Percentiles rank a stretch among this genome's conserved stretches.
Conservation (phyloP, 202 grass and related monocot genomes). For the Eragrostis tef region DNA sequence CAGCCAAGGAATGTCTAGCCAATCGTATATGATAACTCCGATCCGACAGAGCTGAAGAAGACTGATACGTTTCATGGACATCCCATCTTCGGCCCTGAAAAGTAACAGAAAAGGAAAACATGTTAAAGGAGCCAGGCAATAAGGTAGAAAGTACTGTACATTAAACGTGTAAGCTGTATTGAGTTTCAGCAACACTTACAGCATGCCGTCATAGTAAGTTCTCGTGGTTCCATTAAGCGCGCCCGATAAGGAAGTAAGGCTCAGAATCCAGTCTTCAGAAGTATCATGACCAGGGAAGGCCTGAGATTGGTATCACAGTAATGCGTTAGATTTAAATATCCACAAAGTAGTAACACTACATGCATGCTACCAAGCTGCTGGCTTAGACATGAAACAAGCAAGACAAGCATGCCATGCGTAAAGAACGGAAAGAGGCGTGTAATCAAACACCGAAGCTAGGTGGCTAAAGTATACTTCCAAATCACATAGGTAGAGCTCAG, state of each 20-base stretch:
- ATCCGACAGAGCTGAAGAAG: conserved; percentile 93
- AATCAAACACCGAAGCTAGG: conserved; percentile 36
- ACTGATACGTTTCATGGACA: conserved; percentile 74
- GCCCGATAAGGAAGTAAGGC: conserved; percentile 92
- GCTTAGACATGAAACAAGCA: conserved; percentile 45
- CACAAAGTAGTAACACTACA: background rate
- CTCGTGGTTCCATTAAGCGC: conserved; percentile 96
- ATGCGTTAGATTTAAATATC: conserved; percentile 42
- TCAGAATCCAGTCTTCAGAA: conserved; percentile 90
- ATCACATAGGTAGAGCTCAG: background rate
- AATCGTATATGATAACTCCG: conserved; percentile 89
- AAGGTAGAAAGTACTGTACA: conserved; percentile 27
- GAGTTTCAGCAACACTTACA: conserved; percentile 59
- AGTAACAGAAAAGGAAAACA: conserved; percentile 39
- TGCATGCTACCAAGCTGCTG: conserved; percentile 30
- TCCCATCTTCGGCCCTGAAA: conserved; percentile 80
- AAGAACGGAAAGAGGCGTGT: conserved; percentile 12
- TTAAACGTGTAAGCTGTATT: background rate
- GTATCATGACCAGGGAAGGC: conserved; percentile 88
- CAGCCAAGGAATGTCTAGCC: conserved; percentile 87
- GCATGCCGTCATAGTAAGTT: conserved; percentile 97
- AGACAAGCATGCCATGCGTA: conserved; percentile 17
- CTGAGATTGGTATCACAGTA: conserved; percentile 48
- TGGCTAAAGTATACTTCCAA: background rate
- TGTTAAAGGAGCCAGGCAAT: background rate